Conservation (phyloP, 1,284 basidiomycete genomes). For the Termitomyces sp. region DNA sequence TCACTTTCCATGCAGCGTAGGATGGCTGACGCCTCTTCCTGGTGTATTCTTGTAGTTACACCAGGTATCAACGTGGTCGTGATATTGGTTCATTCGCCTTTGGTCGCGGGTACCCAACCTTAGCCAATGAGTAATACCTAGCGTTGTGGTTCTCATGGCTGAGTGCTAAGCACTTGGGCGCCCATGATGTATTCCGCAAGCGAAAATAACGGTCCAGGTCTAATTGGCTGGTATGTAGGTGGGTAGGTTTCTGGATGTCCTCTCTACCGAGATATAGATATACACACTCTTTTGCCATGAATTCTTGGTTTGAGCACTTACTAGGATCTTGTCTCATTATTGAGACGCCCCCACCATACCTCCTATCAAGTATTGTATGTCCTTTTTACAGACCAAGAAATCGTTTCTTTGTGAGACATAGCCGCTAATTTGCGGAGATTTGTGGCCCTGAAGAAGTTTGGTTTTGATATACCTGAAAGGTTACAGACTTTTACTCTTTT, state of each 20-base stretch:
- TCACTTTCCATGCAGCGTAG: neutral
- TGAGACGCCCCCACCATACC: neutral
- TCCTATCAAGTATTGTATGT: neutral
- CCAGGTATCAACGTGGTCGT: neutral
- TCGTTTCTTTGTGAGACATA: no score
- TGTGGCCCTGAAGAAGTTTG: no score
- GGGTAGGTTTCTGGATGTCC: neutral
- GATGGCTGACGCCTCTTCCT: neutral
- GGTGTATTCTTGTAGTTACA: neutral
- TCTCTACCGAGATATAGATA: neutral
- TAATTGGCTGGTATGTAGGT: neutral
- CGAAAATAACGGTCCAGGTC: neutral
- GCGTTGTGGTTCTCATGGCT: neutral
- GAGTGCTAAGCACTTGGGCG: no score
- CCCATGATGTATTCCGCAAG: neutral
- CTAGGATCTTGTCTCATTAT: neutral
- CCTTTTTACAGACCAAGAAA: no score
- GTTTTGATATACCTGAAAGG: no score
- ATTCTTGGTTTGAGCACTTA: neutral
- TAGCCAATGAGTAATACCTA: neutral
- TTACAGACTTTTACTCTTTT: no score
- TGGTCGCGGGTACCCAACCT: neutral
- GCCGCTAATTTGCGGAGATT: no score
- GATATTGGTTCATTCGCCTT: neutral
- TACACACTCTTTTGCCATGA: neutral